Base-by-base conservation (phyloP, 441 rosid species). In the Gossypium armourianum region DNA sequence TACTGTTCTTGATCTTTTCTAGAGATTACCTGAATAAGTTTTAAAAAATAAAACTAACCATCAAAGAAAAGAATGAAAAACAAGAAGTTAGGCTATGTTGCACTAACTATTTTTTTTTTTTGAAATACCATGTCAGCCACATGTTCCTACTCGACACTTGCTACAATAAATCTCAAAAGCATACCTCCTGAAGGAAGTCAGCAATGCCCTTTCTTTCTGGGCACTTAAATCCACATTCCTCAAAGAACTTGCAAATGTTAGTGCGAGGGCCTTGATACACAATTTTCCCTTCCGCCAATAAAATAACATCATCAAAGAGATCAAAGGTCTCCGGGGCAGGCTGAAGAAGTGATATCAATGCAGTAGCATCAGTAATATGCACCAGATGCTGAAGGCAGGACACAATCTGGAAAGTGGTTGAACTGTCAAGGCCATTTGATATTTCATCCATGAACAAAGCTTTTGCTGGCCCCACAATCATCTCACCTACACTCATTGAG, bases 371-470 rank as follows among this genome's bases (percentile, higher is more conserved):
- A 10, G 86, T 64, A 26, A 86, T 78, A 50, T 85, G 89, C 45
- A 81, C 88, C 57, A 81, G 60, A 56, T 85, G 93, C 78, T 85
- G 87, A 55, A 88, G 85, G 72, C 84, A 88, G 5, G 85, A 68
- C 29, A 84, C 78, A 32, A 88, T 83, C 77, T 85, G 93, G 74
- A 77, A 86, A 49, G 91, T 81, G 0, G 91, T 88, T 3, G 93
- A 86, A 75, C 89, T 86, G 76, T 88, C 91, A 63, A 86, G 75
- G 29, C 89, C 93, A 16, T 85, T 86, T 8, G 93, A 79, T 77
- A 88, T 85, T 76, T 86, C 90, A 68, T 88, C 93, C 91, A 88
- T 86, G 65, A 86, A 83, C 7, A 85, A 43, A 50, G 87, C 86
- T 77, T 82, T 84, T 67, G 81, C 81, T 1, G 93, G 90, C 45